Percentiles rank a stretch among this genome's conserved stretches.
phyloP scores from a whole-genome alignment of 257 asterid species.

The Solanum etuberosum region DNA sequence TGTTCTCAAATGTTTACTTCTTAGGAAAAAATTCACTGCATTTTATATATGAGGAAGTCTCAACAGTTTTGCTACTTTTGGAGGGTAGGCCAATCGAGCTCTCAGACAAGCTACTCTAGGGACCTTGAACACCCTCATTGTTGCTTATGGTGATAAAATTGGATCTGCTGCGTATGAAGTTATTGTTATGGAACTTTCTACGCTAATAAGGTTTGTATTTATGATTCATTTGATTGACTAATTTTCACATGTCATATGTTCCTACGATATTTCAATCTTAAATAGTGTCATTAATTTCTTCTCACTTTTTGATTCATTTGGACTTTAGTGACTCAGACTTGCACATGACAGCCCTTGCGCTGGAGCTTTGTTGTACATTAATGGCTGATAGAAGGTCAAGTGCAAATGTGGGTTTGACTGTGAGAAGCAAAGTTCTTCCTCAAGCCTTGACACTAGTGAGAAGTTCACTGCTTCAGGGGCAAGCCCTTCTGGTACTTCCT shows the following conservation, averaged over 20 bases:
- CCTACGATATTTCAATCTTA: neutral
- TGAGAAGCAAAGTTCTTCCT: conserved; percentile 91
- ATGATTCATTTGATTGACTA: neutral
- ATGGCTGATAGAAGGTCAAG: conserved; percentile 96
- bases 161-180: conserved; percentile 90
- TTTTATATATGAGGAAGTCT: neutral
- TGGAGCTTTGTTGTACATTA: conserved; percentile 84
- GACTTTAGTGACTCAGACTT: conserved; percentile 80
- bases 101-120: conserved; percentile 94
- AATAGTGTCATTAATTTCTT: neutral
- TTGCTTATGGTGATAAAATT: conserved; percentile 88
- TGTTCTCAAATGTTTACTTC: neutral
- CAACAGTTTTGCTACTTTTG: conserved; percentile 2
- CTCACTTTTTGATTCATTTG: neutral
- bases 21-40: neutral
- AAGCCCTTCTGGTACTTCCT: conserved; percentile 82
- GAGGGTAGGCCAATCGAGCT: conserved; percentile 86
- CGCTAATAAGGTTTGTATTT: conserved; percentile 73
- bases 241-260: neutral
- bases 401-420: conserved; percentile 80
- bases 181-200: conserved; percentile 86
- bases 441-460: conserved; percentile 77
- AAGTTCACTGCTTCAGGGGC: conserved; percentile 96
- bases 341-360: conserved; percentile 96
- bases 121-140: conserved; percentile 79